phyloP scores from a whole-genome alignment of 2,329 filamentous ascomycete genomes.

The Trichophyton equinum region DNA sequence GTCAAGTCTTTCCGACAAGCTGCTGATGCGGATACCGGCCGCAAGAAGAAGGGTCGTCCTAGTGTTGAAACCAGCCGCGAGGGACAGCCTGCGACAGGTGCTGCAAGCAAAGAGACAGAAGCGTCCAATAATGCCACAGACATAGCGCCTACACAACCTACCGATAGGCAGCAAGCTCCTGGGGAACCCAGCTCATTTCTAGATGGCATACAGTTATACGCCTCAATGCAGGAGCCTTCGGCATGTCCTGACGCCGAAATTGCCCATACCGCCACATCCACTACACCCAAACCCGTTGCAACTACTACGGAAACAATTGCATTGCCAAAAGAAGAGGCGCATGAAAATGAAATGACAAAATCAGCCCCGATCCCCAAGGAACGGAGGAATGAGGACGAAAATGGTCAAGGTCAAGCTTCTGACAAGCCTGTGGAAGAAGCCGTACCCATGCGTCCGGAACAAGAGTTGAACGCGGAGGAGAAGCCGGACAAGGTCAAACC shows the following conservation, averaged over 20 bases:
- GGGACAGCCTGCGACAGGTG: background rate
- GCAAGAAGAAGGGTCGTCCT: slow-evolving; percentile 7
- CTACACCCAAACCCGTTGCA: background rate
- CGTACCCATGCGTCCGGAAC: background rate
- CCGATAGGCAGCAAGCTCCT: background rate
- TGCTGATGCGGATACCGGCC: slow-evolving; percentile 23
- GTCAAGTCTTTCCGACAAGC: slow-evolving; percentile 40
- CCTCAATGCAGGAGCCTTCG: slow-evolving; percentile 14
- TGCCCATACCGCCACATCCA: background rate
- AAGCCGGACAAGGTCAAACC: slow-evolving; percentile 6
- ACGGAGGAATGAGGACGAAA: background rate
- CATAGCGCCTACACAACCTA: background rate
- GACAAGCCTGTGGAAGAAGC: background rate
- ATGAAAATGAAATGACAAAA: background rate
- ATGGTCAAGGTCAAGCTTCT: background rate
- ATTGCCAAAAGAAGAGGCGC: background rate
- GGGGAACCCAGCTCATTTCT: slow-evolving; percentile 10
- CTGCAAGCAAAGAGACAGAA: background rate
- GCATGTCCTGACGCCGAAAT: background rate
- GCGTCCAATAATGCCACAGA: background rate
- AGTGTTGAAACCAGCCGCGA: slow-evolving; percentile 2
- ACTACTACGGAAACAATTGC: background rate
- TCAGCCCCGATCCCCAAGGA: background rate
- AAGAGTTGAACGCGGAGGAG: slow-evolving; percentile 2
- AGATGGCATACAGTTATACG: slow-evolving; percentile 18